These are phyloP conservation scores for Ceratobasidium sp. DNA, from an alignment of 1,284 basidiomycete species.

Conservation along the genomic window DNA sequence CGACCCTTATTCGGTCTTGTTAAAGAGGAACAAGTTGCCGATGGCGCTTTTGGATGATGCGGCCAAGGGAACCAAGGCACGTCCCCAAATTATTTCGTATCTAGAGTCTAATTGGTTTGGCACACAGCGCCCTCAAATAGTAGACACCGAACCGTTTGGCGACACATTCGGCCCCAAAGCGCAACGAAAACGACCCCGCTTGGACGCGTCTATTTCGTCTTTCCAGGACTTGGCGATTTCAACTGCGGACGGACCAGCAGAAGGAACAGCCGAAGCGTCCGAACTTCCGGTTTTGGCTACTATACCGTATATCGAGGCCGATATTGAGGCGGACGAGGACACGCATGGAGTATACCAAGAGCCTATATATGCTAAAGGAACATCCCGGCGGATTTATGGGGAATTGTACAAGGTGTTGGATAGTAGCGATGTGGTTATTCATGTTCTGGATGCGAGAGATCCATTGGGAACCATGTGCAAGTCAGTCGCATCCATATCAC, in stretches of 20 bases:
- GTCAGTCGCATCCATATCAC: slow-evolving; percentile 20
- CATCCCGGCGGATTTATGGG: slow-evolving; percentile 92
- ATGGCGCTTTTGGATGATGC: slow-evolving; percentile 92
- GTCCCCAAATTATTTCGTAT: slow-evolving; percentile 43
- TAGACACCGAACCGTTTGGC: slow-evolving; percentile 88
- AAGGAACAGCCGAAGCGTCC: slow-evolving; percentile 53
- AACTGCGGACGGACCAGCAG: slow-evolving; percentile 23
- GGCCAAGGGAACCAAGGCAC: slow-evolving; percentile 75
- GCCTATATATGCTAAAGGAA: slow-evolving; percentile 90
- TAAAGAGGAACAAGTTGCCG: slow-evolving; percentile 90
- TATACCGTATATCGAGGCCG: slow-evolving; percentile 43
- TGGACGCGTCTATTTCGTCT: slow-evolving; percentile 71
- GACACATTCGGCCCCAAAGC: slow-evolving; percentile 94
- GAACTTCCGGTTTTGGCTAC: slow-evolving; percentile 43
- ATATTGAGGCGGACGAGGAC: slow-evolving; percentile 51
- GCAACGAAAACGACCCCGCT: slow-evolving; percentile 83
- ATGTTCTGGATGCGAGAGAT: slow-evolving; percentile 95
- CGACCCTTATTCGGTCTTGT: slow-evolving; percentile 91
- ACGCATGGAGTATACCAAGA: slow-evolving; percentile 62
- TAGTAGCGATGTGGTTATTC: slow-evolving; percentile 95
- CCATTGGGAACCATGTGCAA: slow-evolving; percentile 97
- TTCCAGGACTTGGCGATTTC: slow-evolving; percentile 80
- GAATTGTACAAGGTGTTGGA: slow-evolving; percentile 99
- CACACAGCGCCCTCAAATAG: slow-evolving; percentile 81
- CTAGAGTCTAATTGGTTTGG: slow-evolving; percentile 6